A percentile compares a stretch with the other conserved stretches of the same genome.
Conservation (phyloP, 257 asterid genomes). For the Apocynum venetum region DNA sequence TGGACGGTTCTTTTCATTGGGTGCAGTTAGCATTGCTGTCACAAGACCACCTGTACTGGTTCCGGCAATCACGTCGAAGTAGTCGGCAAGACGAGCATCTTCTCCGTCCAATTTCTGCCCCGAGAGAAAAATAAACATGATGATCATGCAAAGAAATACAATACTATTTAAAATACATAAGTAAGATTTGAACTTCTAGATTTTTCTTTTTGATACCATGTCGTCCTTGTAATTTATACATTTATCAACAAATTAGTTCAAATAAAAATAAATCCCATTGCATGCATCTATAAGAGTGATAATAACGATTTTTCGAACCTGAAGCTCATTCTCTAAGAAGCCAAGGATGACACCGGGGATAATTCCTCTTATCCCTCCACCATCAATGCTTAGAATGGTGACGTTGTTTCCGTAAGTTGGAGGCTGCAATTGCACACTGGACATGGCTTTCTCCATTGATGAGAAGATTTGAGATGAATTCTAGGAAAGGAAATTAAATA, state of each 20-base stretch:
- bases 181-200: no score
- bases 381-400: constrained; percentile 67
- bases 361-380: constrained; percentile 62
- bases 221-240: no score
- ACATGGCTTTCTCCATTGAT: constrained; percentile 1
- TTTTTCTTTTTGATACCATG: no score
- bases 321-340: constrained; percentile 39
- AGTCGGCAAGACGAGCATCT: constrained; percentile 54
- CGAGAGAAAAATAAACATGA: neutral
- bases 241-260: no score
- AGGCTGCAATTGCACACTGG: constrained; percentile 12
- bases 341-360: constrained; percentile 38
- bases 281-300: no score
- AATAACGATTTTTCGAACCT: constrained; percentile 16
- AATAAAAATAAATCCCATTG: no score
- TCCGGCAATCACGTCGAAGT: constrained; percentile 63
- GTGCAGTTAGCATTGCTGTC: constrained; percentile 56
- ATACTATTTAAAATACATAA: no score
- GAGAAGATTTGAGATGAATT: no score
- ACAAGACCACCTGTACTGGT: constrained; percentile 69
- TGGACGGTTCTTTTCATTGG: constrained; percentile 43
- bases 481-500: no score
- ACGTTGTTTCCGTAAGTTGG: constrained; percentile 29
- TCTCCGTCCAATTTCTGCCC: constrained; percentile 22
- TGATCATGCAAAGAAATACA: neutral